Evolutionary conservation across 768 basidiomycete genomes (phyloP), one percentile per base, ranked within the genome.

Genomic region (Lactifluus subvellereus): DNA sequence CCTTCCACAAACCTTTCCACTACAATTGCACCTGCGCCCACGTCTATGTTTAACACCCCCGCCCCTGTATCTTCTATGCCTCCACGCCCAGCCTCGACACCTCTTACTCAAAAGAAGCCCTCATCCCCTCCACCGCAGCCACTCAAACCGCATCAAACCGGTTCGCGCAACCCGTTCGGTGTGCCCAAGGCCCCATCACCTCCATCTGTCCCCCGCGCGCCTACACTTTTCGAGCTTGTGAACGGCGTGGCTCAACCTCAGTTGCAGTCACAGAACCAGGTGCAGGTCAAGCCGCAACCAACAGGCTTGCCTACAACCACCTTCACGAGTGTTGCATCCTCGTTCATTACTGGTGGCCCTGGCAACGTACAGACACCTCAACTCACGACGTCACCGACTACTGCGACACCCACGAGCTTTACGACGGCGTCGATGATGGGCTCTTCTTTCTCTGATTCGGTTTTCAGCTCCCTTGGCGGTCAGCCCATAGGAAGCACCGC

Each of bases 131-230:
- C 76, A 3, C 77, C 80, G 2, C 84, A 87, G 69, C 84, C 86
- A 7, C 81, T 98, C 32, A 86, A 84, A 69, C 80, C 94, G 6
- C 95, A 98, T 72, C 85, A 89, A 72, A 99, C 97, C 3, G 96
- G 97, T 32, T 91, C 92, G 7, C 86, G 85, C 68, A 99, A 99
- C 79, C 97, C 97, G 3, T 99, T 99, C 66, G 95, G 94, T 6
- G 82, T 84, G 35, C 83, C 90, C 4, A 78, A 82, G 6, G 79
- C 80, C 9, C 76, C 83, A 27, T 75, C 77, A 45, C 65, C 67
- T 16, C 82, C 86, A 1, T 85, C 89, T 16, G 78, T 90, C 32
- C 89, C 91, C 1, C 89, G 86, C 72, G 82, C 79, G 33, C 91
- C 89, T 10, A 93, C 91, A 2, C 76, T 98, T 70, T 83, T 89